phyloP scores from a whole-genome alignment of 1,284 basidiomycete genomes.

The Filobasidium uniguttulatum region DNA sequence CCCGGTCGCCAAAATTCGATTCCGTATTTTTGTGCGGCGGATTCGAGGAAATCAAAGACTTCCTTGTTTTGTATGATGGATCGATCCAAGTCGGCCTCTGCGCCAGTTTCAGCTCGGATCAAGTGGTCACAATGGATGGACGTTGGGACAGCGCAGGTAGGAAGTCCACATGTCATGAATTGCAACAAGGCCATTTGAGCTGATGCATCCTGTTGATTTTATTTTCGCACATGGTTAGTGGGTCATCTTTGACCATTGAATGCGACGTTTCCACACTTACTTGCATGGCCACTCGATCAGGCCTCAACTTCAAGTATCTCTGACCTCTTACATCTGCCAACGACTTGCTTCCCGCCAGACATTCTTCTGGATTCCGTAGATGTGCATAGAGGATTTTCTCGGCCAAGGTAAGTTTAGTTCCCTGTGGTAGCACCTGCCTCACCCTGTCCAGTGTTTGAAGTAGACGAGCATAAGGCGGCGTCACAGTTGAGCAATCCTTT shows the following conservation, averaged over 20 bases:
- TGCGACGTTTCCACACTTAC: constrained; percentile 21
- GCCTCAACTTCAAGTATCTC: constrained; percentile 75
- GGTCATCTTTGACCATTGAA: neutral
- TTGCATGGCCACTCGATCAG: constrained; percentile 96
- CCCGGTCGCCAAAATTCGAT: constrained; percentile 87
- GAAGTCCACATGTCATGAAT: constrained; percentile 94
- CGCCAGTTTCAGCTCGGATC: constrained; percentile 55
- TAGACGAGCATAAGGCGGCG: constrained; percentile 72
- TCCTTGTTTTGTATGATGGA: constrained; percentile 85
- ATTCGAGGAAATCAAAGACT: constrained; percentile 95
- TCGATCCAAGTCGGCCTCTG: constrained; percentile 33
- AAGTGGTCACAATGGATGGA: constrained; percentile 95
- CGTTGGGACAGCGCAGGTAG: constrained; percentile 68
- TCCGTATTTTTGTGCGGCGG: constrained; percentile 85
- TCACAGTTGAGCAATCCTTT: constrained; percentile 51
- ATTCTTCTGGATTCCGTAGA: constrained; percentile 61
- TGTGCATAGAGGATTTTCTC: constrained; percentile 99
- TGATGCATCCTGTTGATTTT: constrained; percentile 55
- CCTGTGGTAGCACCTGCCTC: constrained; percentile 52
- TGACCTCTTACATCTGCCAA: constrained; percentile 54
- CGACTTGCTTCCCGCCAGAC: constrained; percentile 49
- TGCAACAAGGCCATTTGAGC: constrained; percentile 91
- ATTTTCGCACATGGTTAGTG: neutral
- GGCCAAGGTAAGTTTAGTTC: constrained; percentile 58
- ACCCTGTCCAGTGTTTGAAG: constrained; percentile 62